Percentiles rank a stretch among this genome's conserved stretches.
Evolutionary conservation across 139 green algal genomes (phyloP).

Genomic region (Picochlorum sp.): DNA sequence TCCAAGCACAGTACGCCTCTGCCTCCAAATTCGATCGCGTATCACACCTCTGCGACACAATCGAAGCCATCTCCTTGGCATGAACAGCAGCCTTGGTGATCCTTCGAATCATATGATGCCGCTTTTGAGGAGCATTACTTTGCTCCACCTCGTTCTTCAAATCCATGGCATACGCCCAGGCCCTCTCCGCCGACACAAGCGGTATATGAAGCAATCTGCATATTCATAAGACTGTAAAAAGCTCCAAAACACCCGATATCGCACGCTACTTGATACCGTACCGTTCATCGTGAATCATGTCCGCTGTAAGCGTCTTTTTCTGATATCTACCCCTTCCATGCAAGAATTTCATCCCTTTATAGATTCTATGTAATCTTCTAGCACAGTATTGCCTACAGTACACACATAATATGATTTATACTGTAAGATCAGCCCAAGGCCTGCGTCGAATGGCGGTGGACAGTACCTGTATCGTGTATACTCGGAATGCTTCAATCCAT

Average conservation of each 20-base stretch:
- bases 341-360: slow-evolving; percentile 72
- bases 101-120: slow-evolving; percentile 57
- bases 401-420: no score
- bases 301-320: slow-evolving; percentile 65
- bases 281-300: slow-evolving; percentile 55
- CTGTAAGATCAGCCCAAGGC: no score
- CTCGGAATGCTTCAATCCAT: slow-evolving; percentile 31
- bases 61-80: slow-evolving; percentile 43
- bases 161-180: slow-evolving; percentile 83
- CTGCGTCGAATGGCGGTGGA: no score
- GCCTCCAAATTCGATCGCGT: slow-evolving; percentile 63
- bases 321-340: slow-evolving; percentile 78
- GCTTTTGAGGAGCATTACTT: slow-evolving; percentile 27
- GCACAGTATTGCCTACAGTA: slow-evolving; percentile 76
- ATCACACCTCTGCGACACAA: slow-evolving; percentile 47
- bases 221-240: neutral
- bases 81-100: slow-evolving; percentile 61
- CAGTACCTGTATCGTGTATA: slow-evolving; percentile 31
- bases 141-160: slow-evolving; percentile 70
- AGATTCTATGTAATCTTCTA: slow-evolving; percentile 58
- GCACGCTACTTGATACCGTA: slow-evolving; percentile 14
- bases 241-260: neutral
- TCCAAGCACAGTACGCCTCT: slow-evolving; percentile 70
- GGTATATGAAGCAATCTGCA: slow-evolving; percentile 76
- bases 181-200: slow-evolving; percentile 75